These are phyloP conservation scores for Solidago caesia DNA, from an alignment of 129 eudicot genomes.

Conservation along the genomic window DNA sequence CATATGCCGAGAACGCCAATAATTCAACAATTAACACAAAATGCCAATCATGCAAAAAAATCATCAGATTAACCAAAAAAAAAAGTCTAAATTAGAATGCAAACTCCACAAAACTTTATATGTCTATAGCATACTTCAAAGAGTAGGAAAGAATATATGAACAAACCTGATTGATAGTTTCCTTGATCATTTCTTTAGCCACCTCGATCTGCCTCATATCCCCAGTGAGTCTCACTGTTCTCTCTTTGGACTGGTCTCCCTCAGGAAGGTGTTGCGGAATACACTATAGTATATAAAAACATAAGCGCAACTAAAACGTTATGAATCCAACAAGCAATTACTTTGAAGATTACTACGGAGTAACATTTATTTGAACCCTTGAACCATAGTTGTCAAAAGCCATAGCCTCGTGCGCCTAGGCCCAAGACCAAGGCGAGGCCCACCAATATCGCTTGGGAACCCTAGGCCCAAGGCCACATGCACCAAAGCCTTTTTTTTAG, in stretches of 20 bases:
- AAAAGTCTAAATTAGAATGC: not conserved
- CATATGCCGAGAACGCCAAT: not conserved
- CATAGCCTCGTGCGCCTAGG: too few species aligned
- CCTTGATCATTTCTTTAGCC: slow-evolving; percentile 87
- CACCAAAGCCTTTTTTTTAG: too few species aligned
- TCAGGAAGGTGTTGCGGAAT: slow-evolving; percentile 81
- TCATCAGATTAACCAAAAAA: not conserved
- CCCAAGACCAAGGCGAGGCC: too few species aligned
- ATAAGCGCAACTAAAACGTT: not conserved
- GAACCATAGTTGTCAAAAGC: not conserved
- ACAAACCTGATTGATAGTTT: slow-evolving; percentile 97
- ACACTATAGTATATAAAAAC: slow-evolving; percentile 43
- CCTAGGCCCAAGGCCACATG: too few species aligned
- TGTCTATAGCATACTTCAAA: slow-evolving; percentile 1
- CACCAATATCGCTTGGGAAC: too few species aligned
- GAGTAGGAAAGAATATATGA: slow-evolving; percentile 9
- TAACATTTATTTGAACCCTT: not conserved
- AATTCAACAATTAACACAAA: not conserved
- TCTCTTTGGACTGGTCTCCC: slow-evolving; percentile 80
- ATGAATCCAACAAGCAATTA: not conserved
- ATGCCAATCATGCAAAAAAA: slow-evolving; percentile 8
- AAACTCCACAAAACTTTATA: not conserved
- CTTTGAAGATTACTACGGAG: not conserved
- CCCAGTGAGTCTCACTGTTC: slow-evolving; percentile 78
- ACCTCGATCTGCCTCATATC: slow-evolving; percentile 81